Evolutionary conservation across 2,329 filamentous ascomycete species (phyloP).

Genomic region (Fusarium drepaniforme): DNA sequence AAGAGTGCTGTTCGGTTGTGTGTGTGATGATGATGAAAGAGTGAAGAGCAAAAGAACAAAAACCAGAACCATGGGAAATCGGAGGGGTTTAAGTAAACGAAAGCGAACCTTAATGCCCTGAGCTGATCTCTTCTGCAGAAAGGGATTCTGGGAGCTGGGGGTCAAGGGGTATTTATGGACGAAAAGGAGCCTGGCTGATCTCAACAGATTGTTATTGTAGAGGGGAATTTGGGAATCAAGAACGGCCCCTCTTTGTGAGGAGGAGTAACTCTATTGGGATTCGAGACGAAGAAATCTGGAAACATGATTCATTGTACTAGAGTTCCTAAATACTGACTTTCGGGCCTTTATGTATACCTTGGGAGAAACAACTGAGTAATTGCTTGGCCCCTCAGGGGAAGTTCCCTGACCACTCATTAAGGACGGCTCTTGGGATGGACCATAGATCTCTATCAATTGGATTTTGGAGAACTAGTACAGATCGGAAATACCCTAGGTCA

Average conservation of each 20-base stretch:
- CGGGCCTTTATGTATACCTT: not conserved
- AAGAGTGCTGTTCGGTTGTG: not conserved
- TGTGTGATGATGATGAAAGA: not conserved
- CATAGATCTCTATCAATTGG: not conserved
- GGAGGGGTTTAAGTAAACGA: not conserved
- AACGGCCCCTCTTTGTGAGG: not conserved
- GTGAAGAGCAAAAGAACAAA: not conserved
- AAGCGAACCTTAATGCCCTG: not conserved
- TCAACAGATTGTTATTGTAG: not conserved
- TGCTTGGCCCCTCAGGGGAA: not conserved
- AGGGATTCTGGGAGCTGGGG: not conserved
- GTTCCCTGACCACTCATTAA: not conserved
- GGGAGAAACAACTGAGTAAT: not conserved
- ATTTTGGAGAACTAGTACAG: not conserved
- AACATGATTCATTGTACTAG: not conserved
- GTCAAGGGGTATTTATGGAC: not conserved
- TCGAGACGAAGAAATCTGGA: not conserved
- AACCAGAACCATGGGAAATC: not conserved
- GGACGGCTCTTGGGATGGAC: not conserved
- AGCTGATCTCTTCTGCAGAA: not conserved
- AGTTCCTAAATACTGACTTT: not conserved
- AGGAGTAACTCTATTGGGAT: not conserved
- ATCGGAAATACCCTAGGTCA: no score
- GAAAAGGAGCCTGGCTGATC: not conserved
- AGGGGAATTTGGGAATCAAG: not conserved